Evolutionary conservation across 805 yeast genomes (phyloP).

Genomic region (Pichia manshurica): DNA sequence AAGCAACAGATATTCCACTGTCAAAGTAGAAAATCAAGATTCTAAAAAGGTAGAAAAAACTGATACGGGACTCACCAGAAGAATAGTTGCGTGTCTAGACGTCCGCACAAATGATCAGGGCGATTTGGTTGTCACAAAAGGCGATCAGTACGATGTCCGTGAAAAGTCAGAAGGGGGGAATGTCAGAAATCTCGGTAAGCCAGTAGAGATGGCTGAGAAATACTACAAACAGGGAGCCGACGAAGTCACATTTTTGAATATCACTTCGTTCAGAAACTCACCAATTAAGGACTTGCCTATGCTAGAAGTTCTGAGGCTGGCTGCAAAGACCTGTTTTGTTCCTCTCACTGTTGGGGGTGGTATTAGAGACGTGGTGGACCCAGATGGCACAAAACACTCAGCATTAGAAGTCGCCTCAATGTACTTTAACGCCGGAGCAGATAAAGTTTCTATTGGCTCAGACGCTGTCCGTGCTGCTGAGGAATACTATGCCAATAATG

Average conservation of each 20-base stretch:
- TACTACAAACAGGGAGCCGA: constrained; percentile 96
- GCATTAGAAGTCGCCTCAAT: constrained; percentile 88
- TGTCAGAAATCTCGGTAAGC: constrained; percentile 93
- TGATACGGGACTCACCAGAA: constrained; percentile 65
- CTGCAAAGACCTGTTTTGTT: constrained; percentile 89
- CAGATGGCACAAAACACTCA: constrained; percentile 70
- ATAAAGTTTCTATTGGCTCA: constrained; percentile 95
- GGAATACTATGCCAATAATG: constrained; percentile 56
- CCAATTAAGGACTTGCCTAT: constrained; percentile 92
- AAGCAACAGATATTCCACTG: constrained; percentile 29
- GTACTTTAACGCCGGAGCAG: constrained; percentile 96
- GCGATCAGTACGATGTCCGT: constrained; percentile 97
- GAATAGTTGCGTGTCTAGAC: constrained; percentile 94
- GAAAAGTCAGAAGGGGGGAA: constrained; percentile 52
- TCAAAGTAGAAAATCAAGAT: neutral
- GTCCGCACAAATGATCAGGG: constrained; percentile 95
- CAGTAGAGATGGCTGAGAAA: constrained; percentile 86
- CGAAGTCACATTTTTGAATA: constrained; percentile 90
- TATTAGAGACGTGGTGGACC: constrained; percentile 83
- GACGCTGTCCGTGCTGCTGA: constrained; percentile 95
- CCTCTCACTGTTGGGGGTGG: constrained; percentile 99
- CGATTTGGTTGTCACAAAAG: constrained; percentile 95
- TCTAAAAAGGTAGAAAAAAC: constrained; percentile 21
- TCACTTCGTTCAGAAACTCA: constrained; percentile 91
- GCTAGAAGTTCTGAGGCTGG: constrained; percentile 77